Evolutionary conservation across 176 grass and related monocot genomes (phyloP).

Genomic region (Avena insularis): DNA sequence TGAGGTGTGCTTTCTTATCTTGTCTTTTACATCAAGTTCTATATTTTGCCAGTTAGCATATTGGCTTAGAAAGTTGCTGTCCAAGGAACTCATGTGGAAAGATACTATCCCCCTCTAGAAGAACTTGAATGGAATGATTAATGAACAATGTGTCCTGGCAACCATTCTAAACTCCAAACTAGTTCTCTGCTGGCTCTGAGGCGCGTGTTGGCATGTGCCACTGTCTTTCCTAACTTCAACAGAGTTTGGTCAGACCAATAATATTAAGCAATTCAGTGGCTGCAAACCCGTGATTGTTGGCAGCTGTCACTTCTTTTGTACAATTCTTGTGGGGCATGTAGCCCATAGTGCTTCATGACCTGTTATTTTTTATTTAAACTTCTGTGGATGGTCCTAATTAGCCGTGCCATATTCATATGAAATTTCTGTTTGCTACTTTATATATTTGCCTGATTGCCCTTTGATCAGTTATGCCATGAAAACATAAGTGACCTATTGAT

Average conservation of each 20-base stretch:
- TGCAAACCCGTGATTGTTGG: background rate
- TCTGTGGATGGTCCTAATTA: background rate
- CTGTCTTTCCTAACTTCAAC: background rate
- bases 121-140: background rate
- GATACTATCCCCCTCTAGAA: background rate
- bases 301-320: background rate
- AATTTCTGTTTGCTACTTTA: background rate
- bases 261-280: too few species aligned
- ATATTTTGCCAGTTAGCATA: background rate
- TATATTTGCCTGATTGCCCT: background rate
- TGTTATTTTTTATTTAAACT: background rate
- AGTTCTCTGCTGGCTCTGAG: too few species aligned
- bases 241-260: background rate
- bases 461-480: background rate
- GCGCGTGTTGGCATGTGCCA: background rate
- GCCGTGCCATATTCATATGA: background rate
- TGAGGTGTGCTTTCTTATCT: constrained; percentile 55
- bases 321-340: background rate
- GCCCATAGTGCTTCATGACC: background rate
- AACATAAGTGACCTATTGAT: background rate
- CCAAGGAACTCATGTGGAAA: background rate
- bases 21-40: background rate
- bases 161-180: background rate
- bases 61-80: background rate
- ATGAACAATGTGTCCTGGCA: background rate